Evolutionary conservation across 1,284 basidiomycete species (phyloP), one percentile per base, ranked within the genome.

Genomic region (Coniophora puteana): DNA sequence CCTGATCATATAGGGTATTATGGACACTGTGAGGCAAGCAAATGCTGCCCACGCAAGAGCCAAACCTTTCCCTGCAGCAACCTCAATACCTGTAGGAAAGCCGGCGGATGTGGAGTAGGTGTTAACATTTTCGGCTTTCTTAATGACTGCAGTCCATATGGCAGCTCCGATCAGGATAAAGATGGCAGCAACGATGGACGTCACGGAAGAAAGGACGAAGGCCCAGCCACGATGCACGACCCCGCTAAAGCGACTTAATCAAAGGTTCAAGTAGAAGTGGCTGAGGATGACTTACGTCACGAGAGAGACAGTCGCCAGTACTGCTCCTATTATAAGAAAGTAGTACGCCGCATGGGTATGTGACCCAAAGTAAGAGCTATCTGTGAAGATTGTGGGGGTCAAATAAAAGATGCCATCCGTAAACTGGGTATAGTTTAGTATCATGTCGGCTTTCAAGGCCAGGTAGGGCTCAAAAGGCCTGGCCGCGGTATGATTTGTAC

Each of bases 111-210:
- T 63, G 27, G 73, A 49, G 42, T 75, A 51, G 25, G 64, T 56
- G 55, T 88, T 88, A 45, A 89, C 68, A 22, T 62, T 63, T 51
- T 80, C 66, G 3, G 72, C 66, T 55, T 80, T 83, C 51, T 79
- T 76, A 32, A 90, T 71, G 38, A 87, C 69, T 35, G 79, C 74
- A 4, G 88, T 89, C 83, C 85, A 90, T 44, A 89, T 78, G 28
- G 77, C 72, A 11, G 79, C 79, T 14, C 79, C 84, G 27, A 86
- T 76, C 36, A 90, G 68, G 36, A 87, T 57, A 42, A 85, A 69
- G 16, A 84, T 43, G 37, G 76, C 74, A 22, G 80, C 79, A 22
- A 83, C 48, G 40, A 81, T 62, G 20, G 83, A 72, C 51, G 83
- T 74, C 3, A 73, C 59, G 3, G 83, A 74, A 1, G 88, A 88